phyloP scores from a whole-genome alignment of 2,329 filamentous ascomycete genomes.

The Tolypocladium endophyticum region DNA sequence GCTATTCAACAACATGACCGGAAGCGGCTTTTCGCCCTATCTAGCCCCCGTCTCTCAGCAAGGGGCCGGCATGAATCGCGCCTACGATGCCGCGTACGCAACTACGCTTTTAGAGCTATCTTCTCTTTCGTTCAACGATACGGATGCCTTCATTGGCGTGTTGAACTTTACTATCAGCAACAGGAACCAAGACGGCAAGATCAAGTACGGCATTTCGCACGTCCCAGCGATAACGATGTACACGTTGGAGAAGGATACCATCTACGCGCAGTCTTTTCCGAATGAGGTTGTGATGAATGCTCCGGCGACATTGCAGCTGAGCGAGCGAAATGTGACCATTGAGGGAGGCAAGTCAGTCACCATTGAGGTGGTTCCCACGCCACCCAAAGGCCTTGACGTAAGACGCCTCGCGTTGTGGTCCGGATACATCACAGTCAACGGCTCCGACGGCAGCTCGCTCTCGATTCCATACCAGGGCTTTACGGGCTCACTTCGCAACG shows the following conservation, averaged over 20 bases:
- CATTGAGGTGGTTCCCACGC: neutral
- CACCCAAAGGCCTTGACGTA: neutral
- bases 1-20: conserved; percentile 25
- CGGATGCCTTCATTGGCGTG: conserved; percentile 34
- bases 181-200: conserved; percentile 31
- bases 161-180: conserved; percentile 43
- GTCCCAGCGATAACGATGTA: conserved; percentile 38
- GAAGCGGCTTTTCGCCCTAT: conserved; percentile 16
- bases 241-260: conserved; percentile 21
- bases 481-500: conserved; percentile 18
- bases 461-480: conserved; percentile 23
- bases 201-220: conserved; percentile 40
- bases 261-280: conserved; percentile 26
- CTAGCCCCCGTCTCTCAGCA: conserved; percentile 44
- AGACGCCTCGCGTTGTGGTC: conserved; percentile 4
- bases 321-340: neutral
- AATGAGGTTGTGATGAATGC: conserved; percentile 25
- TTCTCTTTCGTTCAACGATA: conserved; percentile 49
- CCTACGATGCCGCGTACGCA: conserved; percentile 42
- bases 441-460: conserved; percentile 16
- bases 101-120: conserved; percentile 38
- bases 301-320: conserved; percentile 18
- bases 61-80: conserved; percentile 34
- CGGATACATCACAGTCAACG: conserved; percentile 4
- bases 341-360: neutral